phyloP scores from a whole-genome alignment of 805 yeast species.

The Ogataea saltuana region DNA sequence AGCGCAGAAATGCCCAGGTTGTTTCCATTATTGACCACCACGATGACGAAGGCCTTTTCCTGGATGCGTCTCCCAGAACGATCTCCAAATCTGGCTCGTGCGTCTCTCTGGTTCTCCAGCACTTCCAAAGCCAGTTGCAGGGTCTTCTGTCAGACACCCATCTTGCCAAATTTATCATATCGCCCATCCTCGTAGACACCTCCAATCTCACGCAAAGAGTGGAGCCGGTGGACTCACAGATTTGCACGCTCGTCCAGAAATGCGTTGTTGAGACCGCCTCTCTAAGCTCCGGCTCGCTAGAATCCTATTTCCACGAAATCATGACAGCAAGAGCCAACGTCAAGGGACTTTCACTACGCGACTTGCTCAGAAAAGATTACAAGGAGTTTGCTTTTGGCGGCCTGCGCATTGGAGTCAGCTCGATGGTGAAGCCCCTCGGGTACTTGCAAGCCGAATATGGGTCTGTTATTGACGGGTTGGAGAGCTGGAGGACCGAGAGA shows the following conservation, averaged over 20 bases:
- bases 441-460: conserved; percentile 45
- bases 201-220: conserved; percentile 63
- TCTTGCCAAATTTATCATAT: conserved; percentile 45
- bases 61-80: conserved; percentile 59
- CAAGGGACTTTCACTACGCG: conserved; percentile 55
- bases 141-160: conserved; percentile 10
- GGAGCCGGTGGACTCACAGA: conserved; percentile 55
- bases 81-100: conserved; percentile 75
- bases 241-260: conserved; percentile 38
- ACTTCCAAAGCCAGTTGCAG: conserved; percentile 27
- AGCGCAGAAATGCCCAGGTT: conserved; percentile 36
- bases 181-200: conserved; percentile 80
- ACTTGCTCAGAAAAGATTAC: conserved; percentile 79
- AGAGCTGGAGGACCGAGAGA: conserved; percentile 31
- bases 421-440: conserved; percentile 62
- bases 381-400: conserved; percentile 58
- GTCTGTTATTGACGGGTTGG: conserved; percentile 21
- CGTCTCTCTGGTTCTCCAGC: conserved; percentile 66
- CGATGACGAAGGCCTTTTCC: conserved; percentile 58
- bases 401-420: conserved; percentile 68
- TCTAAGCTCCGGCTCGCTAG: conserved; percentile 16
- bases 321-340: conserved; percentile 61
- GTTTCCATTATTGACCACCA: conserved; percentile 85
- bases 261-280: conserved; percentile 11
- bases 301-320: conserved; percentile 33